Evolutionary conservation across 2,329 filamentous ascomycete genomes (phyloP).

Genomic region (Emmonsiellopsis sp.): DNA sequence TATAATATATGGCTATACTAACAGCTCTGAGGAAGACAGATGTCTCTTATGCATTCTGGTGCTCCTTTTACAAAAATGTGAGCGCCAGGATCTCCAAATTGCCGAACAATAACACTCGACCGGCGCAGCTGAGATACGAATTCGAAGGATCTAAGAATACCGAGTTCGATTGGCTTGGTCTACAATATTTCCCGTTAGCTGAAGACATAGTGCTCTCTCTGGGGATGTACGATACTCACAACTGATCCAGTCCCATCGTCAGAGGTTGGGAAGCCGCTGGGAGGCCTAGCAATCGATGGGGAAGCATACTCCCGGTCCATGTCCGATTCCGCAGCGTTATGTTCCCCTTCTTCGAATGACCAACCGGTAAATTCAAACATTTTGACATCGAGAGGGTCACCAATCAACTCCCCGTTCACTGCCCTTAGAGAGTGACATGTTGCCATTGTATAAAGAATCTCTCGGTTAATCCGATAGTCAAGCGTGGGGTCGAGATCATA

Average conservation of each 20-base stretch:
- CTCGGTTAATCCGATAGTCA: slow-evolving; percentile 55
- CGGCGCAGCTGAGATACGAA: slow-evolving; percentile 88
- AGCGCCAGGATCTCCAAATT: slow-evolving; percentile 74
- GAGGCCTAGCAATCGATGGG: slow-evolving; percentile 82
- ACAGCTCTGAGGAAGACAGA: slow-evolving; percentile 76
- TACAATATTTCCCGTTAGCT: neutral
- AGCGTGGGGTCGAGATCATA: slow-evolving; percentile 52
- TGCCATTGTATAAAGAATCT: slow-evolving; percentile 86
- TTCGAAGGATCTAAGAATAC: slow-evolving; percentile 84
- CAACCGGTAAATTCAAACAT: slow-evolving; percentile 98
- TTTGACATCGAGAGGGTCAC: slow-evolving; percentile 89
- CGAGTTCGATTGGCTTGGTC: slow-evolving; percentile 64
- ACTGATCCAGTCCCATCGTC: slow-evolving; percentile 32
- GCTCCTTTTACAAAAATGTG: slow-evolving; percentile 94
- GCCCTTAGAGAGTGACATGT: slow-evolving; percentile 88
- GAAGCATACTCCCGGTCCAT: slow-evolving; percentile 64
- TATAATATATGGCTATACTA: slow-evolving; percentile 26
- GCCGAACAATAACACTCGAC: slow-evolving; percentile 84
- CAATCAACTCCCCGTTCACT: slow-evolving; percentile 80
- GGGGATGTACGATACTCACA: slow-evolving; percentile 4
- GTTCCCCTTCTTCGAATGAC: slow-evolving; percentile 81
- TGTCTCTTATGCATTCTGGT: slow-evolving; percentile 91
- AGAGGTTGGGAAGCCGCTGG: slow-evolving; percentile 49
- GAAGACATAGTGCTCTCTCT: neutral
- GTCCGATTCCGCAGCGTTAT: slow-evolving; percentile 54